A percentile compares a stretch with the other conserved stretches of the same genome.
Conservation (phyloP, 257 asterid species). For the Voacanga thouarsii region DNA sequence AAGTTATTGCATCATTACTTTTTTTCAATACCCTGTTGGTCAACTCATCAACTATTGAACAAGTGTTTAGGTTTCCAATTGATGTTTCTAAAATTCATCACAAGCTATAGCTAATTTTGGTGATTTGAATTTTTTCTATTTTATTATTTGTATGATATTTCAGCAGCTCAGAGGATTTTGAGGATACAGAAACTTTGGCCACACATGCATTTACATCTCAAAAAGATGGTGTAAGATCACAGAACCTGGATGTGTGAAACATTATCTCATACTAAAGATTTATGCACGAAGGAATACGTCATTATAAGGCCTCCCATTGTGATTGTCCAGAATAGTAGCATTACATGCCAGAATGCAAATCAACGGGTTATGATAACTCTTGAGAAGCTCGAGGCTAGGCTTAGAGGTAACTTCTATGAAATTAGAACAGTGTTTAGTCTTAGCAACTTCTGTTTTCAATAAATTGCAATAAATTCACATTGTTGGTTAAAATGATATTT, state of each 20-base stretch:
- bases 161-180: slow-evolving; percentile 60
- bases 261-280: slow-evolving; percentile 36
- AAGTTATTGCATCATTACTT: neutral
- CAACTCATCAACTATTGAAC: neutral
- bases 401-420: slow-evolving; percentile 40
- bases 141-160: slow-evolving; percentile 21
- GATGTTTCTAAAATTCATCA: neutral
- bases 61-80: neutral
- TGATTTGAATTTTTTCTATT: neutral
- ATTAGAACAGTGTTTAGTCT: neutral
- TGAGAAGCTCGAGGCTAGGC: slow-evolving; percentile 50
- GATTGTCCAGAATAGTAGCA: slow-evolving; percentile 52
- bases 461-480: neutral
- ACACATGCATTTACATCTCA: slow-evolving; percentile 54
- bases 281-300: slow-evolving; percentile 50
- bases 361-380: slow-evolving; percentile 48
- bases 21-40: neutral
- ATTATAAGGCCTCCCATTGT: slow-evolving; percentile 74
- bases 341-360: slow-evolving; percentile 31
- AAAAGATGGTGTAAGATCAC: slow-evolving; percentile 49
- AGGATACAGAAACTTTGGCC: slow-evolving; percentile 50
- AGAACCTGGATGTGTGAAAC: slow-evolving; percentile 59
- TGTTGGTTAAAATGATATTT: neutral
- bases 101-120: neutral
- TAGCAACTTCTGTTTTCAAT: neutral